These are phyloP conservation scores for Ogataea paraovalis DNA, from an alignment of 805 yeast species.

Conservation along the genomic window DNA sequence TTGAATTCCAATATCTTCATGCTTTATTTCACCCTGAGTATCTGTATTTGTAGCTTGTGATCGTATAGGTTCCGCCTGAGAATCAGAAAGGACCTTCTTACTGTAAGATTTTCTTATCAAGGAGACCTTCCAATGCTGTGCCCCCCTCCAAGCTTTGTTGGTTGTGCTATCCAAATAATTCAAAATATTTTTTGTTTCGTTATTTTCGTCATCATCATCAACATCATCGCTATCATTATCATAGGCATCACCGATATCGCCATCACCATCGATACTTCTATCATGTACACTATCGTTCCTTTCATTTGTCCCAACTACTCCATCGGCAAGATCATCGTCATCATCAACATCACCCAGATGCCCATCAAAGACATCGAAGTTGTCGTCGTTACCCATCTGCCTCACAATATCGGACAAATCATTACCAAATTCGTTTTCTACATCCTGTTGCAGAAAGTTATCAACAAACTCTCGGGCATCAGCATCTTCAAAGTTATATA, in stretches of 20 bases:
- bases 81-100: not conserved
- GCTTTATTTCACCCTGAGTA: not conserved
- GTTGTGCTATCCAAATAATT: slow-evolving; percentile 73
- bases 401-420: slow-evolving; percentile 1
- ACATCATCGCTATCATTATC: not conserved
- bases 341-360: not conserved
- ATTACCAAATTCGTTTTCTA: slow-evolving; percentile 3
- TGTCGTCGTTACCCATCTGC: not conserved
- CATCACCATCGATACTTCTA: not conserved
- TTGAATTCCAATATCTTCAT: not conserved
- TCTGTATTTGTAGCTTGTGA: not conserved
- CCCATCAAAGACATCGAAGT: not conserved
- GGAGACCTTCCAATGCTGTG: slow-evolving; percentile 82
- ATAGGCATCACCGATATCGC: too few species aligned
- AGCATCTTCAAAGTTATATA: slow-evolving; percentile 15
- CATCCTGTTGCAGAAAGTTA: slow-evolving; percentile 3
- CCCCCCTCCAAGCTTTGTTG: slow-evolving; percentile 75
- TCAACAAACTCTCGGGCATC: slow-evolving; percentile 9
- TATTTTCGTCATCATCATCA: slow-evolving; percentile 1
- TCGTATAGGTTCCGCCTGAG: not conserved
- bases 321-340: not conserved
- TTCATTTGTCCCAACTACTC: not conserved
- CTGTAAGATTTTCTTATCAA: slow-evolving; percentile 42
- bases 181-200: slow-evolving; percentile 9
- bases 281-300: not conserved